Evolutionary conservation across 2,329 filamentous ascomycete species (phyloP), one percentile per base, ranked within the genome.

Genomic region (Dactylellina sp.): DNA sequence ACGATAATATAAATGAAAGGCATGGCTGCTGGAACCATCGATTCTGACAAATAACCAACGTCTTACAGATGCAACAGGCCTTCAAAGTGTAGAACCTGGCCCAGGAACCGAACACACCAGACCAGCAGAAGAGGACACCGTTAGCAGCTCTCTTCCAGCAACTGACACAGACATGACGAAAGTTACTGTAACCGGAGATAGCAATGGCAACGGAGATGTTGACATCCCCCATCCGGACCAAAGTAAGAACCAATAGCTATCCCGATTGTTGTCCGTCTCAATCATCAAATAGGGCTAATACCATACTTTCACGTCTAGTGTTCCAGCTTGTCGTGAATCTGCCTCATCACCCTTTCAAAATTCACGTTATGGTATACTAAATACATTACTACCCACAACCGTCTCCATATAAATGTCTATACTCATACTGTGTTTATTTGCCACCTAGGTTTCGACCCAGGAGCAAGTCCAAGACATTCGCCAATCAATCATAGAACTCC

Each of bases 391-490:
- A n/a, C n/a, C n/a, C n/a, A n/a, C n/a, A n/a, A n/a, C n/a, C n/a
- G n/a, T n/a, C n/a, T n/a, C n/a, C n/a, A n/a, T n/a, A n/a, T n/a
- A n/a, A n/a, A n/a, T n/a, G n/a, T n/a, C n/a, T 20, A 18, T 56
- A 70, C 61, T 64, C 63, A 57, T 60, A 78, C 53, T 56, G 65
- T 32, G 35, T 4, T 66, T n/a, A n/a, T n/a, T 56, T 59, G 60
- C 28, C 42, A 72, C 20, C 35, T 71, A 95, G 91, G 91, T 96
- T 65, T 94, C 92, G 44, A 89, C 89, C 77, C 91, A 97, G 85
- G 96, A 99, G 83, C 94, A 97, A 82, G 90, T 98, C 75, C 95
- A 98, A 82, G 95, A 99, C 84, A 89, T 99, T 78, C 91, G 95
- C 77, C 95, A 98, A 83, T 94, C 93, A 75, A 91, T 99, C 81